These are phyloP conservation scores for Adansonia rubrostipa DNA, from an alignment of 441 rosid species.

Conservation along the genomic window DNA sequence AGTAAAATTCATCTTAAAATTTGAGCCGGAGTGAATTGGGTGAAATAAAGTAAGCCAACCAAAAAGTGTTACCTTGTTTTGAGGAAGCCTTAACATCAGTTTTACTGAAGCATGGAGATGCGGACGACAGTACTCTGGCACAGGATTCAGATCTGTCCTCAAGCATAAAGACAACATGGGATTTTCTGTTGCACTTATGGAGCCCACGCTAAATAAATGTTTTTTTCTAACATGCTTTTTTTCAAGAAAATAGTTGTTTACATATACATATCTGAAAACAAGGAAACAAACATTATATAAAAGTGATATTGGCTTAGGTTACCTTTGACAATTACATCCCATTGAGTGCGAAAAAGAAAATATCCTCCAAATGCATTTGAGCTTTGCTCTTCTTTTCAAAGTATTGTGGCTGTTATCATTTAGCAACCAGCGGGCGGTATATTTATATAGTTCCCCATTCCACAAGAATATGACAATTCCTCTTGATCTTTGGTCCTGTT, in stretches of 20 bases:
- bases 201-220: background rate
- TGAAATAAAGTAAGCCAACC: too few relatives aligned
- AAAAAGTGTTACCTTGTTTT: too few relatives aligned
- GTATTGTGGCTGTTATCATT: background rate
- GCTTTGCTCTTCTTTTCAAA: background rate
- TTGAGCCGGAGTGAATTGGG: too few relatives aligned
- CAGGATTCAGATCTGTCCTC: background rate
- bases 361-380: background rate
- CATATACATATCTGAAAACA: background rate
- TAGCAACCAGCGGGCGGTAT: background rate
- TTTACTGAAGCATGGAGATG: too few relatives aligned
- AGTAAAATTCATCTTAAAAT: too few relatives aligned
- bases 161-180: background rate
- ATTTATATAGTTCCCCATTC: background rate
- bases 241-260: background rate
- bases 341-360: background rate
- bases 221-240: background rate
- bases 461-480: background rate
- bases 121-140: too few relatives aligned
- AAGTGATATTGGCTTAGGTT: background rate
- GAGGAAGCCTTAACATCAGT: too few relatives aligned
- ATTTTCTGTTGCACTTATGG: background rate
- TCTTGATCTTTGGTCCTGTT: conserved; percentile 3
- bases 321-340: background rate
- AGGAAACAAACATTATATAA: background rate